phyloP scores from a whole-genome alignment of 176 grass and related monocot species.

The Oryza glaberrima region DNA sequence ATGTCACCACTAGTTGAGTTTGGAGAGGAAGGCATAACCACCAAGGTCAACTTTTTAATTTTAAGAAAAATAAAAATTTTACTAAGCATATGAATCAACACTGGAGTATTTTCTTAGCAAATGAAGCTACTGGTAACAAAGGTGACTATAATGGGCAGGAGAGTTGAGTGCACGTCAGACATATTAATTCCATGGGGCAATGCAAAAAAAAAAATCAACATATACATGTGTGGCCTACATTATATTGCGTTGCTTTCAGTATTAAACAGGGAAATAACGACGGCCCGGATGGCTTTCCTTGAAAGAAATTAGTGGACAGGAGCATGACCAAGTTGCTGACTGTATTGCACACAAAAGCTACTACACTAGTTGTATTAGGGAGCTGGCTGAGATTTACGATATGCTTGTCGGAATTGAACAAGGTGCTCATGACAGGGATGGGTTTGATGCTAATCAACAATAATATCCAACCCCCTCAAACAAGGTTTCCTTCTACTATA shows the following conservation, averaged over 20 bases:
- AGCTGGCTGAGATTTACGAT: neutral
- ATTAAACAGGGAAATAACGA: neutral
- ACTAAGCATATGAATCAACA: too few relatives aligned
- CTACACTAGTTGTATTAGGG: too few relatives aligned
- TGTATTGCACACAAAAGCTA: neutral
- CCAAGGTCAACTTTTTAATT: neutral
- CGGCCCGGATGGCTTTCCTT: neutral
- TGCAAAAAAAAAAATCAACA: neutral
- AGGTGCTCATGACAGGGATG: too few relatives aligned
- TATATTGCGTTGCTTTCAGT: neutral
- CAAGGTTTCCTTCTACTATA: too few relatives aligned
- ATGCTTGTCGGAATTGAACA: neutral
- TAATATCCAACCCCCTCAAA: too few relatives aligned
- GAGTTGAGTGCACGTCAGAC: neutral
- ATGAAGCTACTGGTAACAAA: neutral
- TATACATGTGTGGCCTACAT: neutral
- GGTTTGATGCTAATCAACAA: too few relatives aligned
- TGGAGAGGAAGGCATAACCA: neutral
- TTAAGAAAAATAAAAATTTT: neutral
- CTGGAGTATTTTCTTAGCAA: neutral
- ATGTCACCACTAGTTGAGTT: neutral
- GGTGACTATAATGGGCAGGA: neutral
- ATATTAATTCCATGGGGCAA: neutral
- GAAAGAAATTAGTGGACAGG: neutral
- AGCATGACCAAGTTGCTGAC: conserved; percentile 19